Evolutionary conservation across 2,329 filamentous ascomycete species (phyloP).

Genomic region (Colletotrichum aenigma): DNA sequence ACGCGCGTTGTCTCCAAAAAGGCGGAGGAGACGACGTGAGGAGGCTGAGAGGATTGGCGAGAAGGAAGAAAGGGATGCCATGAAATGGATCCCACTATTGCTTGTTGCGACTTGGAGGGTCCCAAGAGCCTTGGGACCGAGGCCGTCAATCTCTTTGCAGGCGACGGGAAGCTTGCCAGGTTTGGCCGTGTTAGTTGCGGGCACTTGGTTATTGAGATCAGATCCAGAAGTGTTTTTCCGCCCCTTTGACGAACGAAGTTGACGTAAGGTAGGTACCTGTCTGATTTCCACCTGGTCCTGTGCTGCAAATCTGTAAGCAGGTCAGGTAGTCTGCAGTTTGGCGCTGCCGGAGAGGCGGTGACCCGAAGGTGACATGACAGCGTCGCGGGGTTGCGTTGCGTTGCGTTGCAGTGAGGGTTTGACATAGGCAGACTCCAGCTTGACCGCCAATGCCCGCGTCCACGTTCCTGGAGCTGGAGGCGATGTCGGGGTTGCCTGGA

Average conservation of each 20-base stretch:
- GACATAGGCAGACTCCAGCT: not conserved
- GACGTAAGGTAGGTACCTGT: not conserved
- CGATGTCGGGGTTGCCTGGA: not conserved
- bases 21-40: not conserved
- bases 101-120: not conserved
- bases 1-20: not conserved
- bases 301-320: not conserved
- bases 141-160: not conserved
- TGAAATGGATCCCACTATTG: not conserved
- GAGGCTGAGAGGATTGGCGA: not conserved
- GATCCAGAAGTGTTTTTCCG: not conserved
- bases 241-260: not conserved
- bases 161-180: not conserved
- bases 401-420: slow-evolving; percentile 5
- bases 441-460: not conserved
- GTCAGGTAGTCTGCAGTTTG: not conserved
- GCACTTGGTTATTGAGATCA: not conserved
- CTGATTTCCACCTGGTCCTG: not conserved
- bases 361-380: slow-evolving; percentile 11
- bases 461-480: not conserved
- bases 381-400: not conserved
- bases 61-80: not conserved
- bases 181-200: not conserved
- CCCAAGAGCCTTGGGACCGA: not conserved
- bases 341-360: slow-evolving; percentile 1